Evolutionary conservation across 805 yeast species (phyloP), one percentile per base, ranked within the genome.

Genomic region (Candida coquimbonensis): DNA sequence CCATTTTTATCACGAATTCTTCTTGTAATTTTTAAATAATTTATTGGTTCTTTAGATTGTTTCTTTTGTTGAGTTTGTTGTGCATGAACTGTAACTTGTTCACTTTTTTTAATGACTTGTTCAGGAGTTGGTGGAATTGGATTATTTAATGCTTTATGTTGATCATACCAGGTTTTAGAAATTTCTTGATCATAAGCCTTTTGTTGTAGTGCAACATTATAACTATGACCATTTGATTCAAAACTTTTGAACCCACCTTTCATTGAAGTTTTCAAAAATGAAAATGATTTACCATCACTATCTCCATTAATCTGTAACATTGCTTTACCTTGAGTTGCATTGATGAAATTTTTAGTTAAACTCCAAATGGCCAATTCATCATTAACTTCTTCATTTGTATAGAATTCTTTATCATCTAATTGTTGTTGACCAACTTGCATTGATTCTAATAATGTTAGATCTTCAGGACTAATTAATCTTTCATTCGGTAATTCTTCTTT

Each of bases 301-400:
- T 93, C 98, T 41, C 98, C 98, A 60, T 87, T 87, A 25, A 93
- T 77, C 59, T 89, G 96, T 38, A 93, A 73, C 97, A 93, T 93
- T 0, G 97, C 95, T 57, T 95, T 90, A 45, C 96, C 95, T 61
- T 90, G 98, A 24, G 96, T 89, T 3, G 98, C 93, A 62, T 81
- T 87, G 45, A 90, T 80, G 59, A 93, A 93, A 63, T 93, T 93
- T 49, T 88, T 75, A 0, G 96, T 81, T n/a, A 83, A 73, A 62
- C 87, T 90, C 99, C 99, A 93, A 0, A 96, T 91, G 1, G 97
- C 83, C 42, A 87, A 66, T 57, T 88, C 95, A 53, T 88, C 96
- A 53, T 87, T 89, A 35, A 81, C 78, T 53, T 66, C 68, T 43
- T 69, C 70, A 51, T 67, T 65, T 32, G 69, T 61, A 47, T 78